Evolutionary conservation across 2,329 filamentous ascomycete species (phyloP).

Genomic region (Aspergillus sp.): DNA sequence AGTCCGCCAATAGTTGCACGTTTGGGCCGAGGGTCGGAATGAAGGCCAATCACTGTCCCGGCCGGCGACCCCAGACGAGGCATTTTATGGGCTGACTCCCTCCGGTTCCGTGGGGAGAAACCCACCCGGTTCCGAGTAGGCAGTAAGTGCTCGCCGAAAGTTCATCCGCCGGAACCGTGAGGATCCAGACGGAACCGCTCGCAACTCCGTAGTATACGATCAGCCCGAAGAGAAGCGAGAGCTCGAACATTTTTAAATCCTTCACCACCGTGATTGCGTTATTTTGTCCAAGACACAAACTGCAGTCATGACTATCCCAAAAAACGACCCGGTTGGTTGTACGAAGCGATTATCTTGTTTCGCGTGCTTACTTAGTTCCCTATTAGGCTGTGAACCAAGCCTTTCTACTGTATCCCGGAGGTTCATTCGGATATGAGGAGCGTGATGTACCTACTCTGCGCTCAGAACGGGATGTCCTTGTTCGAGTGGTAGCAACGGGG

Average conservation of each 20-base stretch:
- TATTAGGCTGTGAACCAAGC: constrained; percentile 6
- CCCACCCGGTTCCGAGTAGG: not conserved
- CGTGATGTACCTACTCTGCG: constrained; percentile 19
- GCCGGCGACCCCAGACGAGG: not conserved
- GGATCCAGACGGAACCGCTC: not conserved
- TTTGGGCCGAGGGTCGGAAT: not conserved
- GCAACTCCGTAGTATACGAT: too few relatives aligned
- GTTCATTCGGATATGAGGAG: constrained; percentile 23
- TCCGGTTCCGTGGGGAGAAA: too few relatives aligned
- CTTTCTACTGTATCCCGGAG: constrained; percentile 22
- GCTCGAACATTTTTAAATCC: not conserved
- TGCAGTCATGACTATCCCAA: not conserved
- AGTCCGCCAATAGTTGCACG: not conserved
- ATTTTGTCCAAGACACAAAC: not conserved
- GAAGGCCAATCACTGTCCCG: not conserved
- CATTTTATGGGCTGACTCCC: not conserved
- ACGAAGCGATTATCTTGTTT: too few relatives aligned
- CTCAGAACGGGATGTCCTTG: constrained; percentile 65
- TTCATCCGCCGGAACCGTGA: not conserved
- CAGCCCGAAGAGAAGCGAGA: too few relatives aligned
- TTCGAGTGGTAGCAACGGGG: constrained; percentile 76
- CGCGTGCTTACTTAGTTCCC: not conserved
- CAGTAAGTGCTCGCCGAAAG: too few relatives aligned
- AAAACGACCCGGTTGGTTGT: not conserved
- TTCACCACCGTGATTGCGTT: not conserved